These are phyloP conservation scores for Leccinum solheimii DNA, from an alignment of 1,284 basidiomycete species.

Conservation along the genomic window DNA sequence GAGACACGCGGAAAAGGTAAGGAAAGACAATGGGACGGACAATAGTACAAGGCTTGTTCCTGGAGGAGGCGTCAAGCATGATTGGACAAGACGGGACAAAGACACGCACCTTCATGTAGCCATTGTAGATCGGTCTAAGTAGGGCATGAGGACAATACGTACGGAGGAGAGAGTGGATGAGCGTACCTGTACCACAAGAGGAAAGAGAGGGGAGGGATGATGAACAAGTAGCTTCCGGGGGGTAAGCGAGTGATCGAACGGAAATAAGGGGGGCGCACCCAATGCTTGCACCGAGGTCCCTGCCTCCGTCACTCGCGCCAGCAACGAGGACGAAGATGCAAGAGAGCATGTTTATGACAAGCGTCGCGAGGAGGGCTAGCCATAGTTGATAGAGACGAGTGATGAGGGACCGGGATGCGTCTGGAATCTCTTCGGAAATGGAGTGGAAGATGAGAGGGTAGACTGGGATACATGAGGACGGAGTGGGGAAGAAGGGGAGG, in stretches of 20 bases:
- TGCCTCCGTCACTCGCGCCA: conserved; percentile 75
- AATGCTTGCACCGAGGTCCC: conserved; percentile 79
- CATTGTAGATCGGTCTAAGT: conserved; percentile 91
- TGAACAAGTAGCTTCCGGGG: conserved; percentile 69
- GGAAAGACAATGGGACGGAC: conserved; percentile 44
- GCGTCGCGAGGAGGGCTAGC: conserved; percentile 77
- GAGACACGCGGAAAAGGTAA: not conserved
- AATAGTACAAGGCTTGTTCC: conserved; percentile 87
- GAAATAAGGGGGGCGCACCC: conserved; percentile 51
- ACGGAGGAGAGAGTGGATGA: not conserved
- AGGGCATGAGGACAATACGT: conserved; percentile 15
- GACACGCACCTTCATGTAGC: conserved; percentile 84
- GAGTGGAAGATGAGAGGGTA: conserved; percentile 94
- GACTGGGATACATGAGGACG: conserved; percentile 51
- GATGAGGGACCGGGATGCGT: conserved; percentile 77
- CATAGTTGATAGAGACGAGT: conserved; percentile 86
- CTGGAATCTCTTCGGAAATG: conserved; percentile 86
- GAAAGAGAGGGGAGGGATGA: conserved; percentile 84
- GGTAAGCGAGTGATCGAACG: conserved; percentile 27
- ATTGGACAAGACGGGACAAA: conserved; percentile 6
- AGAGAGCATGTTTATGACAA: conserved; percentile 89
- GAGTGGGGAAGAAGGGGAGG: conserved; percentile 11
- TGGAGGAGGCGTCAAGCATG: conserved; percentile 32
- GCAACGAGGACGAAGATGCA: conserved; percentile 85
- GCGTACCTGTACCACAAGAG: conserved; percentile 86